phyloP scores from a whole-genome alignment of 768 basidiomycete genomes.

The Calocera viscosa region DNA sequence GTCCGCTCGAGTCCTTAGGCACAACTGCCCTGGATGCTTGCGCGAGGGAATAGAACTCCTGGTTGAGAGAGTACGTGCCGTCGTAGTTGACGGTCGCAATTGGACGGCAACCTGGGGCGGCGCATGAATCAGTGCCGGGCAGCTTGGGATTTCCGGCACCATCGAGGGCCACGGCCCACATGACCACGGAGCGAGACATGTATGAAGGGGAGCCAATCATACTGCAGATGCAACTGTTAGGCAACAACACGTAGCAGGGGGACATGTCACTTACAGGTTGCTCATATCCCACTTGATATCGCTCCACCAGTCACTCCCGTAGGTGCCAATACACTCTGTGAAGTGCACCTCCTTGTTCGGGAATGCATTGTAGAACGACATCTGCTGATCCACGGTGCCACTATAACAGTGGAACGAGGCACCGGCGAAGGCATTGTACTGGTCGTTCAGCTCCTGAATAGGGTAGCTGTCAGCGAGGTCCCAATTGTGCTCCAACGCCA shows the following conservation, averaged over 20 bases:
- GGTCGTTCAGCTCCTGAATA: conserved; percentile 32
- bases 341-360: conserved; percentile 47
- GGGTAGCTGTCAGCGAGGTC: conserved; percentile 50
- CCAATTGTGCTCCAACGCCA: conserved; percentile 71
- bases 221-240: conserved; percentile 15
- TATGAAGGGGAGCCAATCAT: conserved; percentile 18
- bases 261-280: conserved; percentile 37
- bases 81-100: conserved; percentile 54
- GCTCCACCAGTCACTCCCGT: conserved; percentile 64
- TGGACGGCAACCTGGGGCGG: conserved; percentile 48
- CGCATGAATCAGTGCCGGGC: conserved; percentile 52
- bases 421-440: conserved; percentile 30
- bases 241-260: not conserved
- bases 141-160: conserved; percentile 47
- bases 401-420: conserved; percentile 63
- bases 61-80: conserved; percentile 49
- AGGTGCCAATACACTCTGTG: conserved; percentile 52
- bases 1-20: conserved; percentile 54
- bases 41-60: conserved; percentile 67
- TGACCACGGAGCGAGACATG: conserved; percentile 36
- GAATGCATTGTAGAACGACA: conserved; percentile 41
- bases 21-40: conserved; percentile 62
- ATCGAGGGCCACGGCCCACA: conserved; percentile 68
- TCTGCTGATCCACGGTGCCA: conserved; percentile 43
- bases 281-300: conserved; percentile 74